phyloP scores from a whole-genome alignment of 2,329 filamentous ascomycete species.

The Cladosporium sp. region DNA sequence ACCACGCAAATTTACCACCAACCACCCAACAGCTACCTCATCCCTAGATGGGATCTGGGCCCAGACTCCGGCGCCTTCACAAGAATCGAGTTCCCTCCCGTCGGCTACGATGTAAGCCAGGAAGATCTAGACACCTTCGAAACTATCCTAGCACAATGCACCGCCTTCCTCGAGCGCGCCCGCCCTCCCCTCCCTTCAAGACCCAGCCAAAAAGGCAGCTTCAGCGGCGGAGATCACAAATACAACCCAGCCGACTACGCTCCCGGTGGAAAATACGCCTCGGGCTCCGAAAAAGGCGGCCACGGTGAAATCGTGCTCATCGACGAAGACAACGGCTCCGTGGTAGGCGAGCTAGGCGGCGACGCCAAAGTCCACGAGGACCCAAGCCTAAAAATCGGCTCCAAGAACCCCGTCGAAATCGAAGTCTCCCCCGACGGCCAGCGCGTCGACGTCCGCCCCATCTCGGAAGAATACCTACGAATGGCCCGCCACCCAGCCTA shows the following conservation, averaged over 20 bases:
- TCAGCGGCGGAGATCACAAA: slow-evolving; percentile 29
- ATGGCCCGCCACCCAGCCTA: slow-evolving; percentile 87
- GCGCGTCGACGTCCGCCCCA: slow-evolving; percentile 63
- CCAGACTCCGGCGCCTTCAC: slow-evolving; percentile 87
- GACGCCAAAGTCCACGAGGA: slow-evolving; percentile 78
- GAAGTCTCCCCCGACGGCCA: slow-evolving; percentile 65
- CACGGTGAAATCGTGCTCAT: slow-evolving; percentile 80
- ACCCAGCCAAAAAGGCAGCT: slow-evolving; percentile 28
- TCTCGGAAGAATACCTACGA: slow-evolving; percentile 66
- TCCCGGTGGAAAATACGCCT: slow-evolving; percentile 61
- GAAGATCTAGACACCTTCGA: slow-evolving; percentile 96
- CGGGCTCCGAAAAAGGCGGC: slow-evolving; percentile 31
- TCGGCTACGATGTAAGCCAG: slow-evolving; percentile 71
- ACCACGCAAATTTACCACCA: slow-evolving; percentile 98
- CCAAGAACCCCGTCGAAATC: slow-evolving; percentile 84
- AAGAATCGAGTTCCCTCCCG: slow-evolving; percentile 76
- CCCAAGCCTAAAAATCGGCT: slow-evolving; percentile 70
- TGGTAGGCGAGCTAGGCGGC: slow-evolving; percentile 85
- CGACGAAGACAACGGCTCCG: slow-evolving; percentile 92
- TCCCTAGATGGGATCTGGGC: slow-evolving; percentile 90
- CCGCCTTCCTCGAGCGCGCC: slow-evolving; percentile 84
- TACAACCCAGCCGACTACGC: slow-evolving; percentile 82
- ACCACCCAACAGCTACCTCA: slow-evolving; percentile 85
- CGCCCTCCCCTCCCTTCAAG: slow-evolving; percentile 49
- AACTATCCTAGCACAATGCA: slow-evolving; percentile 96